phyloP scores from a whole-genome alignment of 2,329 filamentous ascomycete genomes.

The Colletotrichum liaoningense region DNA sequence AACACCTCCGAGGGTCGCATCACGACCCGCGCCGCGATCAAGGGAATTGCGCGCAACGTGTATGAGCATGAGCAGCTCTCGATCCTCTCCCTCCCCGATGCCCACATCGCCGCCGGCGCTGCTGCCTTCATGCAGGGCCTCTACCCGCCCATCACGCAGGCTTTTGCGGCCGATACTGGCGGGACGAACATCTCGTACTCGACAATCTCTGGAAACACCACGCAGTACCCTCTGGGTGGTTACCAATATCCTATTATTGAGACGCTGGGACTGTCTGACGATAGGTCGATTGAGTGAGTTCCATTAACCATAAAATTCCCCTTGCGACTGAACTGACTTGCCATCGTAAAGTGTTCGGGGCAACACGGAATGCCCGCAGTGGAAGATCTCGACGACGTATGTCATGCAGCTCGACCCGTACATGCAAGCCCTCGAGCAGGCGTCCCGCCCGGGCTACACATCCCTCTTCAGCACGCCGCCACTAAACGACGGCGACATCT shows the following conservation, averaged over 20 bases:
- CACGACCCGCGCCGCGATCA: slow-evolving; percentile 51
- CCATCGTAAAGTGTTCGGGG: slow-evolving; percentile 51
- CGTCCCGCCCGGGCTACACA: slow-evolving; percentile 55
- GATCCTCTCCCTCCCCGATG: slow-evolving; percentile 53
- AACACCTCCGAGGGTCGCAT: slow-evolving; percentile 40
- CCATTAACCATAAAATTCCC: not conserved
- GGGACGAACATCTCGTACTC: slow-evolving; percentile 39
- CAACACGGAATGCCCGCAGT: slow-evolving; percentile 51
- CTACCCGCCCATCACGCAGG: slow-evolving; percentile 75
- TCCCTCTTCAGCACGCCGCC: slow-evolving; percentile 51
- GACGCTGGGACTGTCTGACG: slow-evolving; percentile 59
- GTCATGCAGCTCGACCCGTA: slow-evolving; percentile 40
- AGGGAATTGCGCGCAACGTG: slow-evolving; percentile 53
- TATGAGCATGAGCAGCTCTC: slow-evolving; percentile 62
- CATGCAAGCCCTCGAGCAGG: slow-evolving; percentile 41
- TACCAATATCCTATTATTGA: slow-evolving; percentile 83
- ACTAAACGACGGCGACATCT: slow-evolving; percentile 50
- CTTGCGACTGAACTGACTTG: not conserved
- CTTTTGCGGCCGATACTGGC: slow-evolving; percentile 50
- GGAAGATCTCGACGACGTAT: slow-evolving; percentile 45
- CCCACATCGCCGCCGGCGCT: slow-evolving; percentile 73
- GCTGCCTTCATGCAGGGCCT: slow-evolving; percentile 85
- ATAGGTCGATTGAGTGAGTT: slow-evolving; percentile 58
- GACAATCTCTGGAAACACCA: slow-evolving; percentile 62
- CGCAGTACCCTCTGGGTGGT: slow-evolving; percentile 76